These are phyloP conservation scores for Candida montana DNA, from an alignment of 805 yeast genomes.

Conservation along the genomic window DNA sequence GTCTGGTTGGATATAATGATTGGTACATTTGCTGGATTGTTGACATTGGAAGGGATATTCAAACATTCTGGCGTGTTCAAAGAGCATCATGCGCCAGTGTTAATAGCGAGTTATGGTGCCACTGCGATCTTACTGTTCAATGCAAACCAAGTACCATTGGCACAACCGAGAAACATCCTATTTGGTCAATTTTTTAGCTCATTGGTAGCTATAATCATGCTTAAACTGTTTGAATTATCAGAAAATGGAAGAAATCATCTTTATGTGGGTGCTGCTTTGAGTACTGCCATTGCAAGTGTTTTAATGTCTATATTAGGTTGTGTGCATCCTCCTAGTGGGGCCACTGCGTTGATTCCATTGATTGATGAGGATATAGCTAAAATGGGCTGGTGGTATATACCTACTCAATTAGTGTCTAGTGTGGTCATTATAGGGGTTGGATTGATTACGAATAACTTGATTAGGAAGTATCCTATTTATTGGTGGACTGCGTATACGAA, in stretches of 20 bases:
- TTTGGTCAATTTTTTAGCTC: slow-evolving; percentile 52
- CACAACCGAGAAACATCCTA: slow-evolving; percentile 59
- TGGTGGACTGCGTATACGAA: slow-evolving; percentile 46
- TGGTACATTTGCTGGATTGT: slow-evolving; percentile 41
- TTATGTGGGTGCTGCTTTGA: slow-evolving; percentile 54
- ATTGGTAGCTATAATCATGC: slow-evolving; percentile 47
- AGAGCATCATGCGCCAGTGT: slow-evolving; percentile 37
- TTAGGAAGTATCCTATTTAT: slow-evolving; percentile 47
- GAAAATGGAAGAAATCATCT: slow-evolving; percentile 39
- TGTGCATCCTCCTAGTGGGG: slow-evolving; percentile 72
- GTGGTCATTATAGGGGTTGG: slow-evolving; percentile 46
- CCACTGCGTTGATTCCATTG: slow-evolving; percentile 56
- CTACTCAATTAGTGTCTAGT: slow-evolving; percentile 46
- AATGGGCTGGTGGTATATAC: slow-evolving; percentile 65
- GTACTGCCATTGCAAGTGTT: slow-evolving; percentile 50
- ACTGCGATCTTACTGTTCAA: slow-evolving; percentile 56
- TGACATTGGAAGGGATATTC: slow-evolving; percentile 43
- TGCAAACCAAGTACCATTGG: slow-evolving; percentile 49
- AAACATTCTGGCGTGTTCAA: slow-evolving; percentile 32
- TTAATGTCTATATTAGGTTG: slow-evolving; percentile 48
- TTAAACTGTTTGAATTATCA: slow-evolving; percentile 47
- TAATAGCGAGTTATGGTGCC: slow-evolving; percentile 59
- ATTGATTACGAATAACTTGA: slow-evolving; percentile 46
- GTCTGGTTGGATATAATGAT: slow-evolving; percentile 44
- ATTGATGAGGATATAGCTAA: slow-evolving; percentile 38